Percentiles rank a stretch among this genome's conserved stretches.
These are phyloP conservation scores for Phaffia australis DNA, from an alignment of 768 basidiomycete genomes.

Conservation along the genomic window DNA sequence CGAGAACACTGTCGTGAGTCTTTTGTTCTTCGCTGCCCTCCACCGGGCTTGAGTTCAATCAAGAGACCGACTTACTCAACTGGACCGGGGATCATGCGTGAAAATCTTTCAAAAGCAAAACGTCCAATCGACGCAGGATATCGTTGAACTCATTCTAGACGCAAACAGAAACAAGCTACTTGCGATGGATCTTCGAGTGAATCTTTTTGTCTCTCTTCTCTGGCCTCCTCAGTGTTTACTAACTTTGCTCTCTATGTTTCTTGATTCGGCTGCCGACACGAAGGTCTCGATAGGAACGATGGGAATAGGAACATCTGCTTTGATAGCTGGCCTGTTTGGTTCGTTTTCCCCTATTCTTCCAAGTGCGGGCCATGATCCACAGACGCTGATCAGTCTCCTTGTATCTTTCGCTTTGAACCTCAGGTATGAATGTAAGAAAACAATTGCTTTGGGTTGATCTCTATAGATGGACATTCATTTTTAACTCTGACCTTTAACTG, in stretches of 20 bases:
- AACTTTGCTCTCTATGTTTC: constrained; percentile 10
- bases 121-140: constrained; percentile 94
- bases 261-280: constrained; percentile 31
- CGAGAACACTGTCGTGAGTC: constrained; percentile 64
- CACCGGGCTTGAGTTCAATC: constrained; percentile 1
- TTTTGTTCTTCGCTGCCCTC: not conserved
- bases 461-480: not conserved
- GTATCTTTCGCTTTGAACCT: not conserved
- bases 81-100: constrained; percentile 10
- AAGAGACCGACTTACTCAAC: not conserved
- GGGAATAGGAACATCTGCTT: constrained; percentile 79
- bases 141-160: constrained; percentile 90
- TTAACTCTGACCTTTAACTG: no score
- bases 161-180: constrained; percentile 87
- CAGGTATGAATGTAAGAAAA: constrained; percentile 22
- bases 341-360: not conserved
- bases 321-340: constrained; percentile 55
- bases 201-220: constrained; percentile 21
- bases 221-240: not conserved
- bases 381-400: not conserved
- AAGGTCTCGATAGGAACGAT: constrained; percentile 85
- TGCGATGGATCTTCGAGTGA: constrained; percentile 77
- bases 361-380: not conserved
- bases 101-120: constrained; percentile 51
- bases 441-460: not conserved